Base-by-base conservation (phyloP, 1,284 basidiomycete species). In the Irpex lacteus region DNA sequence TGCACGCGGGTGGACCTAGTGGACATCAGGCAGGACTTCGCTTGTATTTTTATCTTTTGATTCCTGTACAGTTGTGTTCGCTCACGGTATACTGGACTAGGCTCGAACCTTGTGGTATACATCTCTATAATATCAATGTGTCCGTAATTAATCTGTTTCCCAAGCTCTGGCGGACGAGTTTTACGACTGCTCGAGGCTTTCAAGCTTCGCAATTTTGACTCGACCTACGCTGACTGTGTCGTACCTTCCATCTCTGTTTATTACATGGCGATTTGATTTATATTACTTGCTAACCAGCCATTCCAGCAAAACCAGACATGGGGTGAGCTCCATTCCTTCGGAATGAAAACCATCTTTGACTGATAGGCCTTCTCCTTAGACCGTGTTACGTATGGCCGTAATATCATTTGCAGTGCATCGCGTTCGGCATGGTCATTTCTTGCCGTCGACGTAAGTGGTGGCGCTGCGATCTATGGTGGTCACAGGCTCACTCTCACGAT, bases 1-100 rank as follows among this genome's bases (percentile, higher is more conserved):
- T 53, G 90, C 89, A 21, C 78, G 82, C 52, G 88, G 88, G 49
- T 91, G 88, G 89, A 84, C 83, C 54, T 88, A 74, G 67, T 19
- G 37, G 50, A 53, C 4, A 18, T 6, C 8, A 18, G 19, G n/a
- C 13, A 18, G 50, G n/a, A 19, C 8, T 53, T 19, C 18, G 9
- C 18, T 53, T 53, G 50, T 53, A 53, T 53, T 26, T 9, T 19
- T 26, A 9, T 53, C 9, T 53, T 9, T 7, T 9, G 50, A 53
- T 53, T 53, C 50, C 19, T 53, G 50, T 53, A 15, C 50, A 21
- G 5, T 18, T 9, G 7, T 18, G 9, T 19, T 18, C 50, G 1
- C 21, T 18, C 15, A 53, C 18, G 13, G 2, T 53, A 21, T 36
- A 47, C 40, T n/a, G n/a, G n/a, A 47, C 40, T n/a, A 47, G 40